Evolutionary conservation across 176 grass and related monocot species (phyloP).

Genomic region (Chloris gayana): DNA sequence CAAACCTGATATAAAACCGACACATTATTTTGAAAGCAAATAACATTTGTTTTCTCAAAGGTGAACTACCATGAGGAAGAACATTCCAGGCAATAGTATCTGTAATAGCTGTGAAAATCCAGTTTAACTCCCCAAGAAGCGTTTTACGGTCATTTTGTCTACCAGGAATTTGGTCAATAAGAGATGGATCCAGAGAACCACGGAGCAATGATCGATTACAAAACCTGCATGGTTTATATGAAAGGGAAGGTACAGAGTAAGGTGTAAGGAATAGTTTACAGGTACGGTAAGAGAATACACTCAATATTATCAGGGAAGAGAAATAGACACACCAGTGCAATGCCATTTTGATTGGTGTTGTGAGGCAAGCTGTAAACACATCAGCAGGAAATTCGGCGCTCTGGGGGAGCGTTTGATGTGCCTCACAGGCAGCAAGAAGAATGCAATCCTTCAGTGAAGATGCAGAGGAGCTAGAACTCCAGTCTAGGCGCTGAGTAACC

Average conservation of each 20-base stretch:
- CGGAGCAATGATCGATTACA: slow-evolving; percentile 72
- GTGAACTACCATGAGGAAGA: slow-evolving; percentile 82
- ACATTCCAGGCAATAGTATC: slow-evolving; percentile 99
- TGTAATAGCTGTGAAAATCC: slow-evolving; percentile 99
- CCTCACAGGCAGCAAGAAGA: slow-evolving; percentile 95
- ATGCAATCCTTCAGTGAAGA: slow-evolving; percentile 90
- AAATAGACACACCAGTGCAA: slow-evolving; percentile 68
- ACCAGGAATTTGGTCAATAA: slow-evolving; percentile 91
- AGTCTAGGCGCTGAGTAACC: slow-evolving; percentile 67
- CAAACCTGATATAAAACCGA: slow-evolving; percentile 9
- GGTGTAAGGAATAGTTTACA: background rate
- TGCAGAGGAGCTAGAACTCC: slow-evolving; percentile 57
- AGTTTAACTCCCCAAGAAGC: slow-evolving; percentile 93
- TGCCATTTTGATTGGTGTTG: slow-evolving; percentile 99
- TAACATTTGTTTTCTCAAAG: background rate
- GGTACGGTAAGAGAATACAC: background rate
- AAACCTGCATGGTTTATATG: slow-evolving; percentile 63
- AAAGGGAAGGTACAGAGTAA: background rate
- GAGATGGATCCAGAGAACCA: slow-evolving; percentile 65
- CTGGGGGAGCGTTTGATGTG: slow-evolving; percentile 94
- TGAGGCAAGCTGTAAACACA: slow-evolving; percentile 93
- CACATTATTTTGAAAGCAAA: slow-evolving; percentile 20
- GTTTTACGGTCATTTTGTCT: slow-evolving; percentile 98
- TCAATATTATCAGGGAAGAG: background rate
- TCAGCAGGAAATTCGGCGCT: slow-evolving; percentile 94